A percentile compares a stretch with the other conserved stretches of the same genome.
Evolutionary conservation across 106 monocot species (phyloP).

Genomic region (Platanthera zijinensis): DNA sequence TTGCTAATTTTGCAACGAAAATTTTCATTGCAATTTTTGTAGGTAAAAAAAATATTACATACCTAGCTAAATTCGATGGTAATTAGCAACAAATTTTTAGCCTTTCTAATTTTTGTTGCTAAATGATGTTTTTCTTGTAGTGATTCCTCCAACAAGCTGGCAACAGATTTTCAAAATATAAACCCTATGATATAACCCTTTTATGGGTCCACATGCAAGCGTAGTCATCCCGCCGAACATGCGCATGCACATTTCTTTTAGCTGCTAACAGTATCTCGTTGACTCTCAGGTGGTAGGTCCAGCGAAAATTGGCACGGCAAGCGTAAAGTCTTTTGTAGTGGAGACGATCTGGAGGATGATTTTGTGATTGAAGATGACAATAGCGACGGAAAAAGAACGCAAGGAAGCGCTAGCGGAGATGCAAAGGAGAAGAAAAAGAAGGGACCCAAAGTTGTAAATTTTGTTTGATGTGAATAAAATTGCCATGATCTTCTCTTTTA

Average conservation of each 20-base stretch:
- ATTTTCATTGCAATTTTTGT: too few relatives aligned
- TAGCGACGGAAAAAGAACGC: conserved; percentile 18
- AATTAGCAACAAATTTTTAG: too few relatives aligned
- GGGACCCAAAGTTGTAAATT: conserved; percentile 70
- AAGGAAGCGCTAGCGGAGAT: neutral
- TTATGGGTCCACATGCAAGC: too few relatives aligned
- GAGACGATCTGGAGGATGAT: conserved; percentile 97
- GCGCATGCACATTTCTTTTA: neutral
- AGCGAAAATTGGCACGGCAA: conserved; percentile 20
- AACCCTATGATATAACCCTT: too few relatives aligned
- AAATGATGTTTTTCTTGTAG: too few relatives aligned
- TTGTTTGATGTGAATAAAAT: conserved; percentile 23
- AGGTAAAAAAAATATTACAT: too few relatives aligned
- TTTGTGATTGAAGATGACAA: conserved; percentile 33
- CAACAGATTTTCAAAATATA: too few relatives aligned
- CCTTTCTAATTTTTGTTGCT: too few relatives aligned
- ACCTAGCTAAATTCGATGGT: too few relatives aligned
- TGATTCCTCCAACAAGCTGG: neutral
- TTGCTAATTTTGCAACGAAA: too few relatives aligned
- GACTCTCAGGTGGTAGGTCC: conserved; percentile 24
- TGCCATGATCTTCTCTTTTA: neutral
- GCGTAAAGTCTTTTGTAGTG: conserved; percentile 35
- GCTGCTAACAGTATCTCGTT: neutral
- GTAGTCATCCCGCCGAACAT: too few relatives aligned
- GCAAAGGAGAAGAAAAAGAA: conserved; percentile 46